Percentiles rank a stretch among this genome's conserved stretches.
phyloP scores from a whole-genome alignment of 2,329 filamentous ascomycete species.

The Albophoma yamanashiensis region DNA sequence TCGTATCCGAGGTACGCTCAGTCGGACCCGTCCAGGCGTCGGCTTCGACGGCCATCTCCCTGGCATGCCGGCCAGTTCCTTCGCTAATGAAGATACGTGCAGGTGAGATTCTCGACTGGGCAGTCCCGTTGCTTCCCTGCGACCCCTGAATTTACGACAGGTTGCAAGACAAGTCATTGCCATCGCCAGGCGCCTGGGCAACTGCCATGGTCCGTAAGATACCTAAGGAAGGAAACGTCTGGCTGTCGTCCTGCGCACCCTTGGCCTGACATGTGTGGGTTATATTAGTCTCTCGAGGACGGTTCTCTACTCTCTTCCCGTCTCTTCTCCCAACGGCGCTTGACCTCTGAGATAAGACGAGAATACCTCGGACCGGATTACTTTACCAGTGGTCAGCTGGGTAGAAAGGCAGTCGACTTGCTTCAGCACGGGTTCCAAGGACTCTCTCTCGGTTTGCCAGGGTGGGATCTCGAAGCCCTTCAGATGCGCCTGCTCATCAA shows the following conservation, averaged over 20 bases:
- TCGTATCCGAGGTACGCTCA: neutral
- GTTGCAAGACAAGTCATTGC: neutral
- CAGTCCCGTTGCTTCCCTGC: neutral
- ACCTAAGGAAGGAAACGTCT: neutral
- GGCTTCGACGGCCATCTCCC: neutral
- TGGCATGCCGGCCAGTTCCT: neutral
- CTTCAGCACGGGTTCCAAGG: neutral
- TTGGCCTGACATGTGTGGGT: neutral
- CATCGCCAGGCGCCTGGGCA: neutral
- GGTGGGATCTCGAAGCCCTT: neutral
- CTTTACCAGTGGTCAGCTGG: neutral
- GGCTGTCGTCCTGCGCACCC: neutral
- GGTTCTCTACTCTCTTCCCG: neutral
- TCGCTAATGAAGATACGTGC: neutral
- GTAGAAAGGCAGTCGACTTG: neutral
- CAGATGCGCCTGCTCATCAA: neutral
- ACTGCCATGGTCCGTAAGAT: neutral
- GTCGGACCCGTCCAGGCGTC: neutral
- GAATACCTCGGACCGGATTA: neutral
- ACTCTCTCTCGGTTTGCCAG: neutral
- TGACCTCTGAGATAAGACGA: neutral
- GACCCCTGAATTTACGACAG: neutral
- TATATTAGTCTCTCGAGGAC: neutral
- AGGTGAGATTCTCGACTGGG: neutral
- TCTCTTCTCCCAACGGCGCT: neutral